Evolutionary conservation across 495 filamentous ascomycete species (phyloP).

Genomic region (Aspergillus haitiensis): DNA sequence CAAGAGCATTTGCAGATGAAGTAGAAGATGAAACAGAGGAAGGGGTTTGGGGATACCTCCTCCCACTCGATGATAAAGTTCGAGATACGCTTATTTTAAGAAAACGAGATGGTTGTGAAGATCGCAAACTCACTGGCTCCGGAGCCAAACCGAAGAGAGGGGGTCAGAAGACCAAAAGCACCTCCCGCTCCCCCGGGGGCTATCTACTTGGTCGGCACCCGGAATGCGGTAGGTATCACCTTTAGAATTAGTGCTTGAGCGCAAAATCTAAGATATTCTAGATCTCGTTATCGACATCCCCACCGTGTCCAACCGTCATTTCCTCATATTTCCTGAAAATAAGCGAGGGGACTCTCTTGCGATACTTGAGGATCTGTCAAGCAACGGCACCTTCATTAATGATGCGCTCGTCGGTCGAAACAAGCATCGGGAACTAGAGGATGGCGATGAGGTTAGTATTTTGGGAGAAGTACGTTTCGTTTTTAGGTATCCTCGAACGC

Average conservation of each 20-base stretch:
- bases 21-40: constrained; percentile 79
- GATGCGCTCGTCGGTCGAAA: constrained; percentile 89
- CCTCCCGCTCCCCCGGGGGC: constrained; percentile 63
- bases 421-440: constrained; percentile 79
- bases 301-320: constrained; percentile 95
- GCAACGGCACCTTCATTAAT: constrained; percentile 95
- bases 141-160: constrained; percentile 48
- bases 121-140: constrained; percentile 48
- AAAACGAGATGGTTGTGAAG: constrained; percentile 64
- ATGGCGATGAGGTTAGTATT: constrained; percentile 87
- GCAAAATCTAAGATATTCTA: constrained; percentile 35
- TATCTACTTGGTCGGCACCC: constrained; percentile 91
- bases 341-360: constrained; percentile 76
- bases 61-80: constrained; percentile 71
- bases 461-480: constrained; percentile 79
- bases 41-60: constrained; percentile 93
- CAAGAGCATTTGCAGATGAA: constrained; percentile 72
- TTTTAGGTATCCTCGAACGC: constrained; percentile 81
- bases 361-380: constrained; percentile 88
- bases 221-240: constrained; percentile 77
- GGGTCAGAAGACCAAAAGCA: constrained; percentile 14
- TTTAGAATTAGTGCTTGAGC: background rate
- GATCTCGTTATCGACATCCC: constrained; percentile 77
- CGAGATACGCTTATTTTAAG: constrained; percentile 72
- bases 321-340: constrained; percentile 84